These are phyloP conservation scores for Sclerotinia glacialis DNA, from an alignment of 2,329 filamentous ascomycete genomes.

Conservation along the genomic window DNA sequence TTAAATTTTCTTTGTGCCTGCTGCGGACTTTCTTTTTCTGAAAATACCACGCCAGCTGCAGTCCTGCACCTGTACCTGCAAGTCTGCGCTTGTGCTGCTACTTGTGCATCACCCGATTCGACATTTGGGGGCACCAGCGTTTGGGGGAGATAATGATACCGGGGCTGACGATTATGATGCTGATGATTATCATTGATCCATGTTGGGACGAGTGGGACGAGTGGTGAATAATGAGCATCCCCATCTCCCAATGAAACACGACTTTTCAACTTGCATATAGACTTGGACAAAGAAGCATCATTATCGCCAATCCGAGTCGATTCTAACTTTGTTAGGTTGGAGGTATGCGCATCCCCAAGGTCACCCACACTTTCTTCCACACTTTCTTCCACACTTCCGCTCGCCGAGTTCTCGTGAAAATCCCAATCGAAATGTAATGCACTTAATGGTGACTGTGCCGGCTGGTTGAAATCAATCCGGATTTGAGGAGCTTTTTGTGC, in stretches of 20 bases:
- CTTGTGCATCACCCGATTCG: conserved; percentile 8
- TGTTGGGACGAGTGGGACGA: not conserved
- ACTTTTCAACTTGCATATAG: not conserved
- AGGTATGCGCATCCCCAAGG: not conserved
- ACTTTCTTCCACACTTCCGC: conserved; percentile 2
- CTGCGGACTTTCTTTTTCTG: conserved; percentile 19
- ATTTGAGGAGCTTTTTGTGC: not conserved
- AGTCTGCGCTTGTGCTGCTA: conserved; percentile 12
- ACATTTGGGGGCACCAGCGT: conserved; percentile 7
- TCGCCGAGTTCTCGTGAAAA: conserved; percentile 1
- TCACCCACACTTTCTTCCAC: not conserved
- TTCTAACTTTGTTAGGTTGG: conserved; percentile 11
- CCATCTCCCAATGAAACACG: not conserved
- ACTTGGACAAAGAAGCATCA: conserved; percentile 6
- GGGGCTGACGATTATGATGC: conserved; percentile 14
- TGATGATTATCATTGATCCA: not conserved
- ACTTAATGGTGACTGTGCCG: conserved; percentile 10
- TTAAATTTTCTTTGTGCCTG: conserved; percentile 3
- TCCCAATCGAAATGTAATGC: not conserved
- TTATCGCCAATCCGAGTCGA: not conserved
- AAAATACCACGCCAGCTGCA: not conserved
- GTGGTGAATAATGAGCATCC: not conserved
- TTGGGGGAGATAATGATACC: conserved; percentile 13
- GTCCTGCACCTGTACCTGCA: conserved; percentile 6
- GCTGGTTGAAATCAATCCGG: not conserved